Conservation (phyloP, 2,329 filamentous ascomycete genomes). For the Scleromitrula shiraiana region DNA sequence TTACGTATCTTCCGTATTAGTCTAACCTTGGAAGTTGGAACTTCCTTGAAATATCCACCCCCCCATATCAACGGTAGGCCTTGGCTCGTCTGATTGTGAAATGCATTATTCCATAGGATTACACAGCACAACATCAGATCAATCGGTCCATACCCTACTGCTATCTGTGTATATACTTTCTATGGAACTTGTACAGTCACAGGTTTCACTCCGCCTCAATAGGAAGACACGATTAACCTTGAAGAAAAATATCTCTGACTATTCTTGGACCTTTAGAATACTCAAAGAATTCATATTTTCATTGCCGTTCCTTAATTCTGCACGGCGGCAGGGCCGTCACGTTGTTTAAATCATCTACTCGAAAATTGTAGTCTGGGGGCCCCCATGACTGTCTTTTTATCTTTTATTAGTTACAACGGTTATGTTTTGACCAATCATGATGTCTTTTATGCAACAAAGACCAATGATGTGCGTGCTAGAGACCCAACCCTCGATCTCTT, state of each 20-base stretch:
- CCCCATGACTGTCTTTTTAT: slow-evolving; percentile 3
- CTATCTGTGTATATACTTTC: background rate
- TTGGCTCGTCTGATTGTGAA: background rate
- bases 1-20: too few relatives aligned
- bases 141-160: background rate
- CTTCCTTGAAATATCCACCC: background rate
- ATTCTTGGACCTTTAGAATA: too few relatives aligned
- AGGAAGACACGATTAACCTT: background rate
- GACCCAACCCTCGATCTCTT: slow-evolving; percentile 27
- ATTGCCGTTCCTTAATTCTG: background rate
- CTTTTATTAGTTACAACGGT: slow-evolving; percentile 10
- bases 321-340: slow-evolving; percentile 7
- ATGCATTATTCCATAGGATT: background rate
- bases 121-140: background rate
- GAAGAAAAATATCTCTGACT: background rate
- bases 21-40: too few relatives aligned
- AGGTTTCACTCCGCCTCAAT: slow-evolving; percentile 1
- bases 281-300: too few relatives aligned
- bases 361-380: slow-evolving; percentile 1
- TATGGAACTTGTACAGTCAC: slow-evolving; percentile 1
- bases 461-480: slow-evolving; percentile 22
- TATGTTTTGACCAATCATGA: slow-evolving; percentile 11
- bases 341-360: slow-evolving; percentile 8
- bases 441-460: slow-evolving; percentile 16
- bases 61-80: background rate